Base-by-base conservation (phyloP, 2,329 filamentous ascomycete genomes). In the Herpomyces periplanetae region DNA sequence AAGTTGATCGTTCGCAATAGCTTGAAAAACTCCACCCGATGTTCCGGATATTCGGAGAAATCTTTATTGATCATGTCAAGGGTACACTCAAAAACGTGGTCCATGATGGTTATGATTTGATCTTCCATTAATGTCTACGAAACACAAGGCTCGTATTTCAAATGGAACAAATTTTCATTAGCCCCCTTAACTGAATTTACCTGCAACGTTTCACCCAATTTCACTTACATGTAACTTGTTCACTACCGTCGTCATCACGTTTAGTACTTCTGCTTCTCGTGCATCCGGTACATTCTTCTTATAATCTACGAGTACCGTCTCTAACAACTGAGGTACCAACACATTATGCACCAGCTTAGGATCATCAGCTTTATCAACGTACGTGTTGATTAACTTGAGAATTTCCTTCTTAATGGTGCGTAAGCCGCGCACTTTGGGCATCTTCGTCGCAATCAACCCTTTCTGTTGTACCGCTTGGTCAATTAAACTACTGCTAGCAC, bases 61-160 rank as follows among this genome's bases (percentile, higher is more conserved):
- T 96, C 80, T 44, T 96, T 96, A 54, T 91, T 96, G 44, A 96
- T 96, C 80, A 96, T 96, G 32, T 87, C 71, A 22, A 96, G 48
- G 3, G 80, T 96, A 45, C 75, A 91, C 40, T 91, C 75, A 32
- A 96, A 96, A 11, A 96, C 69, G 28, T 75, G 84, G 39, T 91
- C 73, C 66, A 96, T 87, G 33, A 96, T 91, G 18, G 62, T 62
- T 5, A 80, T 71, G 16, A 96, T 69, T 40, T 91, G 80, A 35
- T 91, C 80, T 37, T 91, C 80, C 84, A 96, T 96, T 33, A 91
- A 49, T 28, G 56, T 55, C 66, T 84, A 31, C 23, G 18, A 21
- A 24, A 14, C 14, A 17, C 12, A 18, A 17, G 27, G 34, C 10
- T 25, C 32, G 33, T 22, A 15, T 10, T 19, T 8, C 11, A 13